phyloP scores from a whole-genome alignment of 2,329 filamentous ascomycete genomes.

The Fusarium falciforme region DNA sequence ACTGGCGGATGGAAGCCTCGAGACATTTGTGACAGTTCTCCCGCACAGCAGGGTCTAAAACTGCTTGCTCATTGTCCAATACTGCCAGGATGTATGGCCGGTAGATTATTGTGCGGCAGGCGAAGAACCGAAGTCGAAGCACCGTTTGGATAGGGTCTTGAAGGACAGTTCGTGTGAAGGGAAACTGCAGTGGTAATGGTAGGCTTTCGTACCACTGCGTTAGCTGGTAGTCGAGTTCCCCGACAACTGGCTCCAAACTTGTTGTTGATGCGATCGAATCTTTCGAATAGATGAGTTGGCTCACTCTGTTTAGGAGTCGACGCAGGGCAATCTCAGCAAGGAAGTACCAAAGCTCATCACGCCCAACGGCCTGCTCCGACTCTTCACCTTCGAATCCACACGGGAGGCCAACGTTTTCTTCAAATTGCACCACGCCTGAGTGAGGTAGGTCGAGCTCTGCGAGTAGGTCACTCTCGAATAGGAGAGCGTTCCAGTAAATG shows the following conservation, averaged over 20 bases:
- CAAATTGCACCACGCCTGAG: conserved; percentile 84
- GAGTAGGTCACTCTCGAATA: conserved; percentile 84
- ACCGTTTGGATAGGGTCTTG: conserved; percentile 83
- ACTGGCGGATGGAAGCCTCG: conserved; percentile 81
- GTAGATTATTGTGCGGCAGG: conserved; percentile 88
- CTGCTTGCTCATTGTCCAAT: conserved; percentile 79
- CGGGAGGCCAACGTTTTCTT: conserved; percentile 82
- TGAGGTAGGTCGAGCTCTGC: conserved; percentile 85
- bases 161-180: conserved; percentile 74
- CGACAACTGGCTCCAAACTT: conserved; percentile 80
- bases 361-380: conserved; percentile 71
- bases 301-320: conserved; percentile 80
- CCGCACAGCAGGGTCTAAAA: conserved; percentile 77
- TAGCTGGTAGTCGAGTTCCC: conserved; percentile 84
- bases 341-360: conserved; percentile 88
- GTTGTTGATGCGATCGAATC: conserved; percentile 77
- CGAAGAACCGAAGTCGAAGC: conserved; percentile 82
- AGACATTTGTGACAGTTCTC: conserved; percentile 85
- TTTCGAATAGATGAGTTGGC: conserved; percentile 82
- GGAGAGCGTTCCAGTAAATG: conserved; percentile 85
- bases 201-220: conserved; percentile 88
- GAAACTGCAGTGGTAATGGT: conserved; percentile 80
- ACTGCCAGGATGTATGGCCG: conserved; percentile 85
- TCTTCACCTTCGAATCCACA: conserved; percentile 82
- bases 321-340: conserved; percentile 84